A percentile compares a stretch with the other conserved stretches of the same genome.
Evolutionary conservation across 169 alveolate species (phyloP).

Genomic region (Plasmodium billcollinsi): DNA sequence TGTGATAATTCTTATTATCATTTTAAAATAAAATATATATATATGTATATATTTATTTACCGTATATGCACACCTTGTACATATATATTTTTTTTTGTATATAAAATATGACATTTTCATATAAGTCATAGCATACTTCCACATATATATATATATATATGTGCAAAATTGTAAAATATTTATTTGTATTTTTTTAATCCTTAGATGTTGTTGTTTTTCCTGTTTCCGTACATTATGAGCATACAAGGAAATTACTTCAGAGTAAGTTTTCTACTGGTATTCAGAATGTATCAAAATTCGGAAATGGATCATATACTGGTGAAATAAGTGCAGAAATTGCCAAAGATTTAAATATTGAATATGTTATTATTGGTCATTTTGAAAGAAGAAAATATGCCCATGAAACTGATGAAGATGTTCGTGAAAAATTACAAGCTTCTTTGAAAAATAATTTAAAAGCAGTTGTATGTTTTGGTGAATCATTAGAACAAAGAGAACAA

Average conservation of each 20-base stretch:
- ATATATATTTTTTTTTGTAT: too few relatives aligned
- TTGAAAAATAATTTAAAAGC: conserved; percentile 89
- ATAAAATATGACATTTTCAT: too few relatives aligned
- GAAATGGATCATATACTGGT: conserved; percentile 99
- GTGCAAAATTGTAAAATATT: background rate
- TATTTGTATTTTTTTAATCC: background rate
- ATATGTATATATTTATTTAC: background rate
- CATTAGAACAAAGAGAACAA: conserved; percentile 94
- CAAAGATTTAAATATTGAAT: conserved; percentile 92
- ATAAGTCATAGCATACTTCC: too few relatives aligned
- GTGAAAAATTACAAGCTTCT: conserved; percentile 94
- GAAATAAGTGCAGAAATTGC: conserved; percentile 96
- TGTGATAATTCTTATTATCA: too few relatives aligned
- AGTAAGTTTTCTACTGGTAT: conserved; percentile 91
- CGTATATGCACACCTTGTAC: too few relatives aligned
- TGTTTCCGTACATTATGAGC: conserved; percentile 89
- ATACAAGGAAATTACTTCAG: conserved; percentile 82
- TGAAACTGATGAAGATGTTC: conserved; percentile 96
- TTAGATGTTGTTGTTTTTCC: conserved; percentile 93
- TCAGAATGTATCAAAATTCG: conserved; percentile 94
- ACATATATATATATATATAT: background rate
- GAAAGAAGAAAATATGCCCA: conserved; percentile 96
- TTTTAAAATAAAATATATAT: background rate
- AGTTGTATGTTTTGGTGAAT: conserved; percentile 98
- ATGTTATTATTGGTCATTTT: conserved; percentile 98